Base-by-base conservation (phyloP, 2,329 filamentous ascomycete species). In the Elsinoe ampelina region DNA sequence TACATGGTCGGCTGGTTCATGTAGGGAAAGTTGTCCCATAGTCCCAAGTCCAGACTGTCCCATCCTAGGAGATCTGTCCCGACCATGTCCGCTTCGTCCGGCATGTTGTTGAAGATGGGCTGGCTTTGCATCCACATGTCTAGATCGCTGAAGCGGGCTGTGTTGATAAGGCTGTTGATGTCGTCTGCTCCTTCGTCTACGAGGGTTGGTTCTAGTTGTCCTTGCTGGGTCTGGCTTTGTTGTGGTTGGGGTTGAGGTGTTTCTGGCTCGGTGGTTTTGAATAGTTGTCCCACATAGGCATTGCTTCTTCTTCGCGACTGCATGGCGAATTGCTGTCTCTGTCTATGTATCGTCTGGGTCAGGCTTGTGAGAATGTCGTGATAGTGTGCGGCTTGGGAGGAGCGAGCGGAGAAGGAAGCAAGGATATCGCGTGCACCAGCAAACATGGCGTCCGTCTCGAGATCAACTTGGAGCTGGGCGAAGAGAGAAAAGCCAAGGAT, bases 401-500 rank as follows among this genome's bases (percentile, higher is more conserved):
- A 80, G 48, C 77, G 73, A 0, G 66, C 65, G 0, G 76, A 72
- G 0, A 83, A 65, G 32, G 73, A 73, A 1, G 68, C 69, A 1
- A 83, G 70, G 1, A 83, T 75, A 15, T 75, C 70, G 3, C 75
- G 72, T 1, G 80, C 75, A 2, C 75, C 73, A 17, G 70, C 66
- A 59, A 82, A 83, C 0, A 79, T 75, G 5, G 65, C 63, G n/a
- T 75, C 73, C 42, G 76, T 70, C 20, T 76, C 73, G 5, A 72
- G 66, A 30, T 78, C 73, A 1, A 72, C 65, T 0, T 74, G 72
- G 5, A 69, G 65, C 50, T 78, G 74, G 0, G 76, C 76, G 58
- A 83, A 80, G 60, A 80, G 75, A 1, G 77, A 75, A 13, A 83
- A 77, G 0, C 80, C 80, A 0, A 83, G 70, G 0, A 83, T 74